Conservation (phyloP, 805 yeast genomes). For the Yamadazyma akitaensis region DNA sequence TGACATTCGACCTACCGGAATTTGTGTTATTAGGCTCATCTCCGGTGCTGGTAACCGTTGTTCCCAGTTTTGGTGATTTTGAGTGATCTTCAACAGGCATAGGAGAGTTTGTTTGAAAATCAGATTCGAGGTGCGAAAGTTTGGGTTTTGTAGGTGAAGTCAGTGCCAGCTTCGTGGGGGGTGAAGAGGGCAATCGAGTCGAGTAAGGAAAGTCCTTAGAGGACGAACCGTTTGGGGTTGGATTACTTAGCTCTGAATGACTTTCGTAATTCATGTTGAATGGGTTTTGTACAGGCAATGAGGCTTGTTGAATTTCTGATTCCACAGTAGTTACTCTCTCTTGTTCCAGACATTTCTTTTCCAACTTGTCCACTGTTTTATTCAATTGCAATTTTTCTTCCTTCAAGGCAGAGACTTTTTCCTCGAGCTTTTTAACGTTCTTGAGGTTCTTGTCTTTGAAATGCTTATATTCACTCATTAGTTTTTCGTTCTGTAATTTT, state of each 20-base stretch:
- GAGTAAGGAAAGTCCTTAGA: too few relatives aligned
- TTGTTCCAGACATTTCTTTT: background rate
- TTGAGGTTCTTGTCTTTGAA: conserved; percentile 9
- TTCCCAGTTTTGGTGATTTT: background rate
- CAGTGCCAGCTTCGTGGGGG: background rate
- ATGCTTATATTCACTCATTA: conserved; percentile 4
- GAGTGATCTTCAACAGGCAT: background rate
- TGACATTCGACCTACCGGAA: background rate
- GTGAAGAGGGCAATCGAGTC: background rate
- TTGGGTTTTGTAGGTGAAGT: background rate
- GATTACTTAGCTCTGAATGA: background rate
- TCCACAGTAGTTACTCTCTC: background rate
- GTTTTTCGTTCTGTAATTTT: conserved; percentile 9
- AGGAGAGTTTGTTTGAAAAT: background rate
- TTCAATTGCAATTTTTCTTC: conserved; percentile 7
- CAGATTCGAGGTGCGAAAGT: background rate
- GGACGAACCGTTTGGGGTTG: background rate
- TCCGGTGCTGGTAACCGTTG: background rate
- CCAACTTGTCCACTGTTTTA: background rate
- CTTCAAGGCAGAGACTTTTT: conserved; percentile 2
- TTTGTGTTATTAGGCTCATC: background rate
- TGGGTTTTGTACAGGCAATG: background rate
- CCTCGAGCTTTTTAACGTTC: conserved; percentile 9
- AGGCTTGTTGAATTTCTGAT: background rate
- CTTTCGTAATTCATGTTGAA: background rate